These are phyloP conservation scores for Articulospora tetracladia DNA, from an alignment of 495 filamentous ascomycete genomes.

Conservation along the genomic window DNA sequence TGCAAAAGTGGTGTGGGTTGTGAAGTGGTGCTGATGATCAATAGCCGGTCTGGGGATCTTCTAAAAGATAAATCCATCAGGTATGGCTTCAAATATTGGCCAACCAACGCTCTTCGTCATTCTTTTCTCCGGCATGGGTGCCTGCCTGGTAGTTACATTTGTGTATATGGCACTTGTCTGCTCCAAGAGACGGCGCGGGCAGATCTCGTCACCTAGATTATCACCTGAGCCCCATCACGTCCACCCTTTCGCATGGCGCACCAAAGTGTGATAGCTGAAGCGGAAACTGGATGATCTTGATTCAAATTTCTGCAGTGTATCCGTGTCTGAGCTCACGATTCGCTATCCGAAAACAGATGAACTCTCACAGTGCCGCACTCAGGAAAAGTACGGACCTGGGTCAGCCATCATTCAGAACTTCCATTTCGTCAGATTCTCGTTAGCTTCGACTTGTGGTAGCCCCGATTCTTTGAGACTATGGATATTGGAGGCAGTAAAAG, in stretches of 20 bases:
- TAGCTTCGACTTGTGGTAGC: no score
- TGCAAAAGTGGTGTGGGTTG: not conserved
- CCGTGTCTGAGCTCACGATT: no score
- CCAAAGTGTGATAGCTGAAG: not conserved
- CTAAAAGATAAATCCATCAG: not conserved
- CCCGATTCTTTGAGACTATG: no score
- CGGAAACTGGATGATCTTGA: not conserved
- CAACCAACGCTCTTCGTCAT: conserved; percentile 9
- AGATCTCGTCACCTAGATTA: not conserved
- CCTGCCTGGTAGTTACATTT: conserved; percentile 1
- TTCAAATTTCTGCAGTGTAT: not conserved
- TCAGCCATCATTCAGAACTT: no score
- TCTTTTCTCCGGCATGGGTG: conserved; percentile 7
- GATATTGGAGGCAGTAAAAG: no score
- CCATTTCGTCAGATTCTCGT: no score
- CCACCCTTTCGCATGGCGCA: conserved; percentile 7
- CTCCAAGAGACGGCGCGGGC: not conserved
- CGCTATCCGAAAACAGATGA: not conserved
- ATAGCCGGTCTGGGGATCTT: not conserved
- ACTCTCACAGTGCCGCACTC: no score
- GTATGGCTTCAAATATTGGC: conserved; percentile 5
- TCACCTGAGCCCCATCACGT: not conserved
- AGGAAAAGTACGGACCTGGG: no score
- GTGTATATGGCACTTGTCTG: conserved; percentile 15
- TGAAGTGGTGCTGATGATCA: not conserved